Evolutionary conservation across 192 early-diverging fungal species (phyloP).

Genomic region (Endogone sp.): DNA sequence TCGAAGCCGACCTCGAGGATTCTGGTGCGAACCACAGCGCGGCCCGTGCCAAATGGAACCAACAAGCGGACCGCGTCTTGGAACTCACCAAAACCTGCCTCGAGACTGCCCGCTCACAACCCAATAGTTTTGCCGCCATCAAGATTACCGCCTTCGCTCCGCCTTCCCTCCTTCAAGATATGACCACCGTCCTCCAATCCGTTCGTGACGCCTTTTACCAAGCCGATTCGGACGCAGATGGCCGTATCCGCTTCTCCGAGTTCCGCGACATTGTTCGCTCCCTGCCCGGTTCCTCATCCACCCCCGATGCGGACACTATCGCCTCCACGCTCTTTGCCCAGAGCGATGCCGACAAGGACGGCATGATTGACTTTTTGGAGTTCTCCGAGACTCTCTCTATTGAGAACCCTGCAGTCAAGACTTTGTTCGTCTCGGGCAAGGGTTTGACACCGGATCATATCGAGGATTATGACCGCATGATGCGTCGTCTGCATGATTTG

Average conservation of each 20-base stretch:
- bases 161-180: conserved; percentile 68
- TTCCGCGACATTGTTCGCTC: conserved; percentile 30
- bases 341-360: conserved; percentile 47
- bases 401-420: conserved; percentile 47
- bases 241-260: conserved; percentile 46
- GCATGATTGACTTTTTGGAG: conserved; percentile 64
- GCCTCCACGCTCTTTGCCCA: conserved; percentile 36
- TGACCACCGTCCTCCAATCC: conserved; percentile 53
- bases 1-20: conserved; percentile 80
- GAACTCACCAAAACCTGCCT: conserved; percentile 69
- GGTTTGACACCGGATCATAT: conserved; percentile 55
- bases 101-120: conserved; percentile 61
- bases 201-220: conserved; percentile 47
- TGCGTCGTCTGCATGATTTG: conserved; percentile 64
- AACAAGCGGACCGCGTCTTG: conserved; percentile 63
- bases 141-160: conserved; percentile 86
- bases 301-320: conserved; percentile 36
- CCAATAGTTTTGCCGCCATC: conserved; percentile 78
- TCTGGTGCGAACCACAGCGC: conserved; percentile 22
- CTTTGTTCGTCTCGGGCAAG: conserved; percentile 20
- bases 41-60: conserved; percentile 40
- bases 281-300: conserved; percentile 23
- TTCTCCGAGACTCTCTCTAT: conserved; percentile 62
- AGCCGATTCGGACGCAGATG: conserved; percentile 48
- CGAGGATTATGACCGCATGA: conserved; percentile 62